Base-by-base conservation (phyloP, 2,329 filamentous ascomycete species). In the Verticillium zaregamsianum region DNA sequence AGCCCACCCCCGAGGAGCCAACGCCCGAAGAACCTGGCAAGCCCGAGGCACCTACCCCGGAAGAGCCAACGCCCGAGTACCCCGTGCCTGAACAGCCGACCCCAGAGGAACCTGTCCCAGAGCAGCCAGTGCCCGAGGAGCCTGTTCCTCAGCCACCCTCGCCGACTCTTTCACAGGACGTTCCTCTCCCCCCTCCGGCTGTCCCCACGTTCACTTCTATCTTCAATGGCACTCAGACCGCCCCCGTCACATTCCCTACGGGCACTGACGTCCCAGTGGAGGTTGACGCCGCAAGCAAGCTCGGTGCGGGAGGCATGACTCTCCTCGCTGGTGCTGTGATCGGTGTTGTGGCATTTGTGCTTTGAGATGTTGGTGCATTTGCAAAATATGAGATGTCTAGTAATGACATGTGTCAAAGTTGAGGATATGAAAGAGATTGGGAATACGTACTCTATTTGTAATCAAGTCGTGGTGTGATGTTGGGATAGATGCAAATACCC, bases 31-130 rank as follows among this genome's bases (percentile, higher is more conserved):
- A 58, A 17, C 56, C 56, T 32, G 23, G n/a, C n/a, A n/a, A n/a
- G n/a, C n/a, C n/a, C n/a, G n/a, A n/a, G n/a, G n/a, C n/a, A n/a
- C n/a, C n/a, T n/a, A n/a, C n/a, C 11, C 57, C 57, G 2, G 57
- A 59, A n/a, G 15, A 59, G 39, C 57, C 57, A 9, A 49, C 37
- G 3, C 57, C 57, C 9, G 57, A 59, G 28, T 35, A 59, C 25
- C 57, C 57, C 17, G 28, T n/a, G 37, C 58, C 58, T 5, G 58
- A 59, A 20, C 40, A 59, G 17, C 58, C 58, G 7, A 54, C 40
- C 25, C 58, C 54, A 1, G 54, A 55, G 12, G 20, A 54, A 23
- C 40, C 40, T 5, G 15, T 7, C 6, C 49, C 57, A 9, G 57
- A 52, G 31, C n/a, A 52, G 11, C 58, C 58, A 12, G 37, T 28